Conservation (phyloP, 2,329 filamentous ascomycete genomes). For the Apiospora marii region DNA sequence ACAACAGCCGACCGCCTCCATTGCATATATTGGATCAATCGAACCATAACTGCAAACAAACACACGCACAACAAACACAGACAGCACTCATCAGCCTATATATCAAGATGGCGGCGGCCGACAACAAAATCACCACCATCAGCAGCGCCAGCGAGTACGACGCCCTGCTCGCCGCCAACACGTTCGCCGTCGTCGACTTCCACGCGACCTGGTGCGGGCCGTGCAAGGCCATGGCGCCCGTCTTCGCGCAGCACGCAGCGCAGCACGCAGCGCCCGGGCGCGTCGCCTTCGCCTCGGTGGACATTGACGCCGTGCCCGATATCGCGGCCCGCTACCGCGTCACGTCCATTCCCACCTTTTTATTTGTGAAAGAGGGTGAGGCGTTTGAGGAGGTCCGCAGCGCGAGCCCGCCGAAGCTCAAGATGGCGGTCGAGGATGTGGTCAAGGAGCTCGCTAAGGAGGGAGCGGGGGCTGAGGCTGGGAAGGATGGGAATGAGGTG, state of each 20-base stretch:
- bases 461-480: not conserved
- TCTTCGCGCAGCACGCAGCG: conserved; percentile 61
- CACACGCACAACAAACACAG: not conserved
- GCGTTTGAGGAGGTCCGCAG: conserved; percentile 69
- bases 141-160: conserved; percentile 64
- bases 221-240: conserved; percentile 75
- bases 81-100: not conserved
- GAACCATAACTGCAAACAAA: not conserved
- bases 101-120: not conserved
- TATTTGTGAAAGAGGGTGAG: conserved; percentile 72
- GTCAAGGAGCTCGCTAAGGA: conserved; percentile 50
- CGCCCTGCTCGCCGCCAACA: conserved; percentile 67
- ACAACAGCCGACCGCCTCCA: not conserved
- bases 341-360: conserved; percentile 77
- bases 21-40: not conserved
- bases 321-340: conserved; percentile 71
- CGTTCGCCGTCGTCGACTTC: conserved; percentile 45
- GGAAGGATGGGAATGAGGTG: conserved; percentile 13
- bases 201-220: conserved; percentile 78
- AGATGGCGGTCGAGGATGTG: conserved; percentile 55
- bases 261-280: conserved; percentile 55
- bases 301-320: conserved; percentile 72
- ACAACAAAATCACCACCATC: not conserved
- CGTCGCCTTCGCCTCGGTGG: conserved; percentile 74
- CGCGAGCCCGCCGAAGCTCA: conserved; percentile 68